phyloP scores from a whole-genome alignment of 495 filamentous ascomycete species.

The Bacidia gigantensis region DNA sequence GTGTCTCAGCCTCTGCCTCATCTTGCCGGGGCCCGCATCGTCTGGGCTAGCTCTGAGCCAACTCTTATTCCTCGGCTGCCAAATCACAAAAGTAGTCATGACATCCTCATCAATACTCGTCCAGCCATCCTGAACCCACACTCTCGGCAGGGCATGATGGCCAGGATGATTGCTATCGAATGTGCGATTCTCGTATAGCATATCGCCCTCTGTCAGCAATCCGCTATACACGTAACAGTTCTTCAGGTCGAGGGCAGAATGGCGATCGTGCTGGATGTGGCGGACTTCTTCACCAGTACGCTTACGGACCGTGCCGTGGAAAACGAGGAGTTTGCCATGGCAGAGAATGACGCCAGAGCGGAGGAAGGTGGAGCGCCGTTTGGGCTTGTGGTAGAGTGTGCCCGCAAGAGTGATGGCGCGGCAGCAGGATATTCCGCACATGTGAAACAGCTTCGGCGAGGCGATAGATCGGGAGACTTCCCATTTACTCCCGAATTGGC shows the following conservation, averaged over 20 bases:
- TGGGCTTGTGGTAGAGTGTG: conserved; percentile 51
- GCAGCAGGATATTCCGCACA: conserved; percentile 53
- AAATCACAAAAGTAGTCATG: conserved; percentile 59
- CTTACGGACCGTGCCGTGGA: conserved; percentile 45
- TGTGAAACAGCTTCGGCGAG: conserved; percentile 52
- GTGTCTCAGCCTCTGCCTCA: conserved; percentile 30
- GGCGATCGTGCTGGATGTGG: conserved; percentile 50
- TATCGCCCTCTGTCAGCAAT: conserved; percentile 49
- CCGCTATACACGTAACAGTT: conserved; percentile 66
- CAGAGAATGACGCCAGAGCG: conserved; percentile 50
- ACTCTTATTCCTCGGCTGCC: conserved; percentile 48
- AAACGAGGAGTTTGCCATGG: conserved; percentile 49
- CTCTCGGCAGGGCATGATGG: conserved; percentile 46
- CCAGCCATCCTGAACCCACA: conserved; percentile 52
- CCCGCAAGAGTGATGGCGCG: conserved; percentile 55
- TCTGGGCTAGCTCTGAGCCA: conserved; percentile 42
- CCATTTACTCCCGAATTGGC: conserved; percentile 60
- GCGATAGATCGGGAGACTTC: conserved; percentile 54
- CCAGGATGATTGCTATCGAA: conserved; percentile 57
- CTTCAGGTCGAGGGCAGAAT: conserved; percentile 43
- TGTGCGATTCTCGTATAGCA: conserved; percentile 55
- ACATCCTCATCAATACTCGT: conserved; percentile 57
- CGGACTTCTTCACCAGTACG: conserved; percentile 42
- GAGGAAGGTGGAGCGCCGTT: conserved; percentile 48
- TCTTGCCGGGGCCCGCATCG: conserved; percentile 26